Evolutionary conservation across 257 asterid genomes (phyloP), one percentile per base, ranked within the genome.

Genomic region (Eucommia ulmoides): DNA sequence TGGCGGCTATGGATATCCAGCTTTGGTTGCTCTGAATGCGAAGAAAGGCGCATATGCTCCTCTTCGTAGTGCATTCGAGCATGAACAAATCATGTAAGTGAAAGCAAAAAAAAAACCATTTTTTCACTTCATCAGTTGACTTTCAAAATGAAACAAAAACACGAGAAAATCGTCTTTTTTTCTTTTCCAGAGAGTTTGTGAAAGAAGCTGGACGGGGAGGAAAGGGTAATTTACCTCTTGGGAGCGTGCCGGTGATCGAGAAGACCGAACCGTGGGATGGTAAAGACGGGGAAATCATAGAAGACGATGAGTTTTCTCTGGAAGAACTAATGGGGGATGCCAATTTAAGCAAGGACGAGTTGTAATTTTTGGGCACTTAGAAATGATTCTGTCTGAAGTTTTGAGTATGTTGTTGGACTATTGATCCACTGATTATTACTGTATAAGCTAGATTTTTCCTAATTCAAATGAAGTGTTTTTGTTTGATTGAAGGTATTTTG

Each of bases 1-100:
- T 29, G 97, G 97, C 53, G 97, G 97, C 59, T 88, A 88, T 11
- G 97, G 97, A 1, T 88, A 88, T 61, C 97, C 97, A 20, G 95
- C 97, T 58, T 41, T 88, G 63, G 80, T 88, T 51, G 97, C 94
- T 46, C 81, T 88, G 23, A 88, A 80, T 64, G 58, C 82, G 59
- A 82, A 84, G 78, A 88, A 84, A 66, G 80, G 79, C 70, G 94
- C 73, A 60, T 88, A 68, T 50, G 80, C 89, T 56, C 94, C 97
- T 8, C 80, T 88, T 9, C 80, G 74, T 78, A 78, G 97, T 33
- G 93, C 97, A 23, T 88, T 84, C 59, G 79, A 76, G 59, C 80
- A 16, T 2, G 85, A 82, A 41, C 93, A 76, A 12, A 70, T 88
- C 35, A 62, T 60, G 97, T 88, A 53, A 82, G 82, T 62, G 14